A percentile compares a stretch with the other conserved stretches of the same genome.
phyloP scores from a whole-genome alignment of 441 rosid genomes.

The Syzygium malaccense region DNA sequence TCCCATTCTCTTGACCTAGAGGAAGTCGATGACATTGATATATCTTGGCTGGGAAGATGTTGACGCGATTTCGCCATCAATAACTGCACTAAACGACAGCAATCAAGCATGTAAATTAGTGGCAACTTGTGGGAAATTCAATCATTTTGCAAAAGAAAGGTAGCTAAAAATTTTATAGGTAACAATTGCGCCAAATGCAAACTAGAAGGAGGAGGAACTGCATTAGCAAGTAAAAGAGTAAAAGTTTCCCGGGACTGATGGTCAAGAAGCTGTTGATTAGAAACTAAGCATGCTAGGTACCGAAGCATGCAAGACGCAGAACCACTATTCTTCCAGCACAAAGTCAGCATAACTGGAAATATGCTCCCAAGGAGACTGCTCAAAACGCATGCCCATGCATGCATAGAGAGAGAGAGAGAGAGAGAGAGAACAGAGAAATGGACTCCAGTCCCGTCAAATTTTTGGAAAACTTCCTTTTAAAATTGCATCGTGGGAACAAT shows the following conservation, averaged over 20 bases:
- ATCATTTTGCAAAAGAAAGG: neutral
- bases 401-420: neutral
- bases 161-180: neutral
- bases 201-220: neutral
- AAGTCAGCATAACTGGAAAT: neutral
- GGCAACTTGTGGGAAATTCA: neutral
- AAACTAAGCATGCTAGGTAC: neutral
- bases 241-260: neutral
- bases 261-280: neutral
- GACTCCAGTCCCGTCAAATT: neutral
- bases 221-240: neutral
- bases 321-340: neutral
- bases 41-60: conserved; percentile 46
- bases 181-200: neutral
- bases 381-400: neutral
- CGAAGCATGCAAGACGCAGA: neutral
- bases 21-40: conserved; percentile 48
- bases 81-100: neutral
- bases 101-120: neutral
- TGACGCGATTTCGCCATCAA: conserved; percentile 71
- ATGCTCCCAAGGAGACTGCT: neutral
- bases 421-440: neutral
- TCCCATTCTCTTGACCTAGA: conserved; percentile 87
- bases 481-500: neutral
- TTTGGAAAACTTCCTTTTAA: neutral